Percentiles rank a stretch among this genome's conserved stretches.
These are phyloP conservation scores for Geotrichum fermentans DNA, from an alignment of 1,139 yeast genomes.

Conservation along the genomic window DNA sequence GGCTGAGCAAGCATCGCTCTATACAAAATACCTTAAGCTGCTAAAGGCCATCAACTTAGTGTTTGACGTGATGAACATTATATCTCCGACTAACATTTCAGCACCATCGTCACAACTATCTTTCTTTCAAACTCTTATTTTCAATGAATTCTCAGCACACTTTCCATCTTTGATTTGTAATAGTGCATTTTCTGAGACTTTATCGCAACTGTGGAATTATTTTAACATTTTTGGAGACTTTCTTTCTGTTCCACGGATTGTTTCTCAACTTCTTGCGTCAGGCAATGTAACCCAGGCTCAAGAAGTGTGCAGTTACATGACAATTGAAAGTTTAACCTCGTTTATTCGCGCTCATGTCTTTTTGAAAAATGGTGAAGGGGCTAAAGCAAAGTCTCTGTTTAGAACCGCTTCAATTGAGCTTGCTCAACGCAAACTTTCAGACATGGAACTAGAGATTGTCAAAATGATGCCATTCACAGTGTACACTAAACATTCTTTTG, in stretches of 20 bases:
- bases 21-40: slow-evolving; percentile 21
- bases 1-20: slow-evolving; percentile 24
- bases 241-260: slow-evolving; percentile 3
- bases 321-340: slow-evolving; percentile 23
- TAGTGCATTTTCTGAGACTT: not conserved
- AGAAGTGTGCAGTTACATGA: slow-evolving; percentile 22
- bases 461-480: slow-evolving; percentile 12
- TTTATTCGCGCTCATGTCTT: slow-evolving; percentile 28
- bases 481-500: slow-evolving; percentile 17
- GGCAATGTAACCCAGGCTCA: slow-evolving; percentile 11
- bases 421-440: slow-evolving; percentile 12
- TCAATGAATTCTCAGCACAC: not conserved
- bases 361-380: slow-evolving; percentile 21
- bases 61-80: slow-evolving; percentile 13
- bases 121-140: slow-evolving; percentile 4
- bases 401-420: slow-evolving; percentile 23
- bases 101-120: not conserved
- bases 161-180: slow-evolving; percentile 2
- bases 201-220: slow-evolving; percentile 5
- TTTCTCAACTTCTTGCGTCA: slow-evolving; percentile 10
- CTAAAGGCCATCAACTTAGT: slow-evolving; percentile 23
- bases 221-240: not conserved
- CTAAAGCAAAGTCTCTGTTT: slow-evolving; percentile 24
- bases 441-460: slow-evolving; percentile 15
- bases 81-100: not conserved